Base-by-base conservation (phyloP, 2,329 filamentous ascomycete genomes). In the Ustilaginoidea virens region DNA sequence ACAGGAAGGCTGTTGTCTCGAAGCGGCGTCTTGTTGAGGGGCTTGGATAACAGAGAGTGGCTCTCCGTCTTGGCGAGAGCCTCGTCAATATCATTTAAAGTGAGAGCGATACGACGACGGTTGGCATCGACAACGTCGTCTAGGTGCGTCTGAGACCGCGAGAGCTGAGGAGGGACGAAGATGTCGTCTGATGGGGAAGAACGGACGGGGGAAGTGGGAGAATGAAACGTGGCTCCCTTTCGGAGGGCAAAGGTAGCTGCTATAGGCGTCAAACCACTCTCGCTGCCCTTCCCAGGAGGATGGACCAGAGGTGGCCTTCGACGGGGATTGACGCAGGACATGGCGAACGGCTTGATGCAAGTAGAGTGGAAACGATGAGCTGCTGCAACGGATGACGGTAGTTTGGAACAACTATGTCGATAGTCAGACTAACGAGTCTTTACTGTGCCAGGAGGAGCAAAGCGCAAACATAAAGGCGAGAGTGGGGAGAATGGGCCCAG, bases 51-150 rank as follows among this genome's bases (percentile, higher is more conserved):
- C 46, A 57, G 37, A 45, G 53, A 49, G 46, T 51, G 40, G 40
- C 42, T 36, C 40, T 58, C 56, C 17, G 57, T 49, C 37, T 65
- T 55, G 39, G 66, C 54, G 33, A 77, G 56, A 45, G 66, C 61
- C 53, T 67, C 64, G 48, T 80, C 74, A 42, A 83, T 69, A 41
- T 69, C 62, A 51, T 62, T 68, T 31, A 82, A 56, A 39, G 74
- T 69, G 46, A 78, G 52, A 39, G 70, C 72, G 50, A 76, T 72
- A 40, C 77, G 77, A 46, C 76, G 71, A 46, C 71, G 65, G 43
- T 75, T 69, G 37, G 74, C 71, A 45, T 74, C 72, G 49, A 80
- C 66, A 32, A 78, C 71, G 65, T 79, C 74, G 55, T 82, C 76
- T 35, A 82, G 57, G 38, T 58, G 67, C 29, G 77, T 80, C 41